These are phyloP conservation scores for Verbena officinalis DNA, from an alignment of 257 asterid species.

Conservation along the genomic window DNA sequence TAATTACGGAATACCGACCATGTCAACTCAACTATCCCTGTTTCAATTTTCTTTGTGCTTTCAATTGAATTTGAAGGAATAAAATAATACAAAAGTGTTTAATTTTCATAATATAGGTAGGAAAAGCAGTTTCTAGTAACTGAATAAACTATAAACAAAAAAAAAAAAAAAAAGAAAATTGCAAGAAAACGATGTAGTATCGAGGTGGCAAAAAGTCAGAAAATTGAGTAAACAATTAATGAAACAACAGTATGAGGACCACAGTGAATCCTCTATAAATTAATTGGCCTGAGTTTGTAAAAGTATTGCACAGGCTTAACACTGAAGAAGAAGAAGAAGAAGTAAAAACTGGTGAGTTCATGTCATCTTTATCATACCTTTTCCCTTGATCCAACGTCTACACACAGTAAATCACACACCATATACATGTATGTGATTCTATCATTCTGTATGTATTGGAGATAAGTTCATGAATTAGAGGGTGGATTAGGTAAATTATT, in stretches of 20 bases:
- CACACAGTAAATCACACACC: not conserved
- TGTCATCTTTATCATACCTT: conserved; percentile 21
- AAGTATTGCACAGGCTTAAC: conserved; percentile 17
- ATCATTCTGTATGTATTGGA: not conserved
- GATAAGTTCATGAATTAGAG: conserved; percentile 16
- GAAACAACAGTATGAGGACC: not conserved
- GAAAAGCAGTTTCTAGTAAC: not conserved
- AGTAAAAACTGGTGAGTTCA: conserved; percentile 32
- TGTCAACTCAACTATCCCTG: conserved; percentile 4
- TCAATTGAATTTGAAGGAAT: not conserved
- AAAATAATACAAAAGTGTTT: not conserved
- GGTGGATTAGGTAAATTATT: not conserved
- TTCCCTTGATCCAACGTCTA: not conserved
- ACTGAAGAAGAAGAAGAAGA: not conserved
- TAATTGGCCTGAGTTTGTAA: not conserved
- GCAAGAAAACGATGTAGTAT: not conserved
- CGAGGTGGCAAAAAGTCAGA: conserved; percentile 21
- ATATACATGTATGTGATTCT: not conserved
- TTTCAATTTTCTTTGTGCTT: no score
- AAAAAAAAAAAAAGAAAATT: not conserved
- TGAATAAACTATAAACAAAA: not conserved
- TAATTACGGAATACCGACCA: conserved; percentile 19
- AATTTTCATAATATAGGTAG: not conserved
- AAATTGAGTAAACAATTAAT: conserved; percentile 23
- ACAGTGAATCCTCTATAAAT: conserved; percentile 13